phyloP scores from a whole-genome alignment of 805 yeast genomes.

The Candida dajiaensis region DNA sequence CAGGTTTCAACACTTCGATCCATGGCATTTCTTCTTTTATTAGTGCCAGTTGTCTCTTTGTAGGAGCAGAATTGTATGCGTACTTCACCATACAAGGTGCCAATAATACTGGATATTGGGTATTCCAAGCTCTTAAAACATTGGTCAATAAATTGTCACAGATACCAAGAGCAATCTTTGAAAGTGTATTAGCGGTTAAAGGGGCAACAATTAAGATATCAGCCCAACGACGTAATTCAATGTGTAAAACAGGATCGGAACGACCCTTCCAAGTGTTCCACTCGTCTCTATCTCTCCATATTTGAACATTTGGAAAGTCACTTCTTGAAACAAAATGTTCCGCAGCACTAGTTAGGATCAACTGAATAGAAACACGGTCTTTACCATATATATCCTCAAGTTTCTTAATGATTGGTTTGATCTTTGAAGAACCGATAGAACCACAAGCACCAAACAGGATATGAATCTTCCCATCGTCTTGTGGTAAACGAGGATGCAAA shows the following conservation, averaged over 20 bases:
- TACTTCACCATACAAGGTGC: slow-evolving; percentile 97
- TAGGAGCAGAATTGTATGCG: slow-evolving; percentile 83
- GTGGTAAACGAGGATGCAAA: slow-evolving; percentile 58
- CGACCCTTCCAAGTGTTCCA: slow-evolving; percentile 85
- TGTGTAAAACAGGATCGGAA: slow-evolving; percentile 89
- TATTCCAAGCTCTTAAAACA: slow-evolving; percentile 94
- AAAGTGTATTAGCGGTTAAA: slow-evolving; percentile 83
- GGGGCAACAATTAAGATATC: slow-evolving; percentile 93
- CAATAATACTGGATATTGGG: slow-evolving; percentile 76
- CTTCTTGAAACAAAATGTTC: slow-evolving; percentile 64
- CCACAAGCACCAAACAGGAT: slow-evolving; percentile 86
- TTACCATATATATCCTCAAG: slow-evolving; percentile 74
- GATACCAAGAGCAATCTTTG: slow-evolving; percentile 84
- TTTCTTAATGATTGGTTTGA: slow-evolving; percentile 73
- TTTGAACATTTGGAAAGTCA: slow-evolving; percentile 59
- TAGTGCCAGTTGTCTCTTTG: slow-evolving; percentile 72
- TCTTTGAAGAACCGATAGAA: slow-evolving; percentile 75
- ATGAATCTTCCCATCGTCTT: slow-evolving; percentile 86
- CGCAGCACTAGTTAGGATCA: slow-evolving; percentile 81
- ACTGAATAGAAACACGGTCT: slow-evolving; percentile 72
- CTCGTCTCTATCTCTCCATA: slow-evolving; percentile 94
- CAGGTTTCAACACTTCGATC: slow-evolving; percentile 90
- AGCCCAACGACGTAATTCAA: slow-evolving; percentile 95
- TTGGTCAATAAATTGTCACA: slow-evolving; percentile 90
- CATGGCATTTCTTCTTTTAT: slow-evolving; percentile 90